Conservation (phyloP, 2,329 filamentous ascomycete genomes). For the Ascochyta rabiei region DNA sequence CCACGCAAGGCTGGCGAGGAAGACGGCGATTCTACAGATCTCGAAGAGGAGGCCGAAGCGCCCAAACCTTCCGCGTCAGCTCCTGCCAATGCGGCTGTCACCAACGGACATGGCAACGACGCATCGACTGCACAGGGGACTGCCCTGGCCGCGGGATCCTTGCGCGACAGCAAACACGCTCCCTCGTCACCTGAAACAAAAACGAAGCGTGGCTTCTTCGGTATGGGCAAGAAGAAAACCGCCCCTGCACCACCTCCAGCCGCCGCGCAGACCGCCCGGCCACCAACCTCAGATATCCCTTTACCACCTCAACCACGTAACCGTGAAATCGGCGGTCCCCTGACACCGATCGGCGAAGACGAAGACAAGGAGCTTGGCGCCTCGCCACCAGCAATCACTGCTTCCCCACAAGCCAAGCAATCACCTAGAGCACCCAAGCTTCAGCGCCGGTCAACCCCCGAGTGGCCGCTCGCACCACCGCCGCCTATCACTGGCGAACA, state of each 20-base stretch:
- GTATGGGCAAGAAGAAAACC: constrained; percentile 69
- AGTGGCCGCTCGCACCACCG: constrained; percentile 57
- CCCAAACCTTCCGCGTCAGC: constrained; percentile 53
- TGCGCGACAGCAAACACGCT: constrained; percentile 48
- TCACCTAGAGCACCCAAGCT: constrained; percentile 53
- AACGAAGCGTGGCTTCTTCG: constrained; percentile 51
- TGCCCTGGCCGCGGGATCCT: constrained; percentile 46
- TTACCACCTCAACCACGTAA: constrained; percentile 37
- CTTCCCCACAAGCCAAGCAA: constrained; percentile 25
- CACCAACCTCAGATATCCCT: constrained; percentile 31
- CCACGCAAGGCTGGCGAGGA: constrained; percentile 61
- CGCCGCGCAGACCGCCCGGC: constrained; percentile 19
- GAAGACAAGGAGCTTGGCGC: constrained; percentile 31
- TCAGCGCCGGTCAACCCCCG: constrained; percentile 55
- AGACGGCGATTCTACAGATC: constrained; percentile 63
- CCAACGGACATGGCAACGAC: constrained; percentile 24
- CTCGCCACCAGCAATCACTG: not conserved
- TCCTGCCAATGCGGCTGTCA: constrained; percentile 24
- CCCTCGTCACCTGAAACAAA: constrained; percentile 42
- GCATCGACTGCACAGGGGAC: constrained; percentile 31
- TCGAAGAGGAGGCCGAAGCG: constrained; percentile 52
- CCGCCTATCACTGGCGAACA: constrained; percentile 29
- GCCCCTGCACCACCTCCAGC: constrained; percentile 32
- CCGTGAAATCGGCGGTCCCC: constrained; percentile 30
- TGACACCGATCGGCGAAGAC: constrained; percentile 46